Evolutionary conservation across 164 flowering plant species (phyloP), one percentile per base, ranked within the genome.

Genomic region (Liquidambar formosana): DNA sequence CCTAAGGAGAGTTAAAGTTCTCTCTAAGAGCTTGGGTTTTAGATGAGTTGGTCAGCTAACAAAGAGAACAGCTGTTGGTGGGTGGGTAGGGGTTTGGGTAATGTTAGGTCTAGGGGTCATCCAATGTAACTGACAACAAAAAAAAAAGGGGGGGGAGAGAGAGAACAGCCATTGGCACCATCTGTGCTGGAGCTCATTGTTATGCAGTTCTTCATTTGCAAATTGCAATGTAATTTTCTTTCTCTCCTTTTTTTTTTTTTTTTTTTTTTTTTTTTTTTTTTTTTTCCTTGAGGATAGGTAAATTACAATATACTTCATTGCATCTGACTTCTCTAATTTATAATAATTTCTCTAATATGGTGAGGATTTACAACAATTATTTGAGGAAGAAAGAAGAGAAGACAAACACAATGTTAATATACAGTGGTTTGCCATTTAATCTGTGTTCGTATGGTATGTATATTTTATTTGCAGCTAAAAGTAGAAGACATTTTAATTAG

Each of bases 401-500:
- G 64, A 21, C 10, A 10, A 41, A 28, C 25, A n/a, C 38, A 15
- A 18, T 53, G 11, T 43, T 19, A 19, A 41, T 16, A 60, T 26
- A 26, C 15, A 11, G n/a, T 11, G 5, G 25, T 26, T 26, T 57
- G 41, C 6, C 6, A 33, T 2, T 33, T 33, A 33, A 33, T 33
- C 41, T 33, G 41, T 33, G 41, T 33, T 33, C 6, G 6, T 33
- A 26, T 57, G 38, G 18, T 28, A 15, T 57, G 61, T 8, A 57
- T n/a, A 15, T 33, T 56, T 70, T 65, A 19, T 59, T 75, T 76
- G 70, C 93, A 94, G 99, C 77, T 92, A 76, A 78, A 81, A 61
- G 92, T 81, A 26, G 98, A 84, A 69, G 87, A 90, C 56, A 78
- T 87, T 44, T 61, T 84, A 69, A 79, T 92, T 61, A 78, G 93